Evolutionary conservation across 2,329 filamentous ascomycete species (phyloP).

Genomic region (Magnaporthales sp.): DNA sequence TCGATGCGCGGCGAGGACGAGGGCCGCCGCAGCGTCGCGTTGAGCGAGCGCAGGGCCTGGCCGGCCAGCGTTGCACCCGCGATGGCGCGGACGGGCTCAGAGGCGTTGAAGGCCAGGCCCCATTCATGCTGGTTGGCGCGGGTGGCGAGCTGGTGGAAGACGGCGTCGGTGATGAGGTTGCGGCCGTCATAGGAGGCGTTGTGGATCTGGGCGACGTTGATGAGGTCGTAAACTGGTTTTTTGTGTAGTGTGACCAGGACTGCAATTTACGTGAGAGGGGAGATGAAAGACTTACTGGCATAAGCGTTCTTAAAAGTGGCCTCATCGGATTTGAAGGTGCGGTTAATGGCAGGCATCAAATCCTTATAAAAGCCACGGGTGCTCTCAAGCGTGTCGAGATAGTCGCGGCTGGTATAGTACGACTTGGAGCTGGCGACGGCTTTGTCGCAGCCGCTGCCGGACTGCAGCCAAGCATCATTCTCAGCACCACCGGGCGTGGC

Average conservation of each 20-base stretch:
- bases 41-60: conserved; percentile 44
- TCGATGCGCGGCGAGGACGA: conserved; percentile 30
- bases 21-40: conserved; percentile 31
- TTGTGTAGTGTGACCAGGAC: not conserved
- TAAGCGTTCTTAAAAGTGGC: conserved; percentile 53
- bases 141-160: conserved; percentile 55
- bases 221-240: conserved; percentile 44
- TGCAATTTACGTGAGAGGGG: not conserved
- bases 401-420: conserved; percentile 41
- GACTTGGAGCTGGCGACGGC: conserved; percentile 45
- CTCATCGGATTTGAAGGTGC: conserved; percentile 34
- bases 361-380: conserved; percentile 52
- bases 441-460: conserved; percentile 45
- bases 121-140: conserved; percentile 76
- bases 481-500: conserved; percentile 47
- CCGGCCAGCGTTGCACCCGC: conserved; percentile 48
- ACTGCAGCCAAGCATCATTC: conserved; percentile 50
- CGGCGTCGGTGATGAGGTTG: conserved; percentile 49
- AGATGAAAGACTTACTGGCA: conserved; percentile 35
- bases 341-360: conserved; percentile 46
- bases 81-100: conserved; percentile 55
- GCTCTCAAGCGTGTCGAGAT: conserved; percentile 30
- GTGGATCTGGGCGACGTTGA: conserved; percentile 53
- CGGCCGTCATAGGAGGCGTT: conserved; percentile 49
- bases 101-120: conserved; percentile 72